A percentile compares a stretch with the other conserved stretches of the same genome.
These are phyloP conservation scores for Rhinocladiella similis DNA, from an alignment of 2,329 filamentous ascomycete species.

Conservation along the genomic window DNA sequence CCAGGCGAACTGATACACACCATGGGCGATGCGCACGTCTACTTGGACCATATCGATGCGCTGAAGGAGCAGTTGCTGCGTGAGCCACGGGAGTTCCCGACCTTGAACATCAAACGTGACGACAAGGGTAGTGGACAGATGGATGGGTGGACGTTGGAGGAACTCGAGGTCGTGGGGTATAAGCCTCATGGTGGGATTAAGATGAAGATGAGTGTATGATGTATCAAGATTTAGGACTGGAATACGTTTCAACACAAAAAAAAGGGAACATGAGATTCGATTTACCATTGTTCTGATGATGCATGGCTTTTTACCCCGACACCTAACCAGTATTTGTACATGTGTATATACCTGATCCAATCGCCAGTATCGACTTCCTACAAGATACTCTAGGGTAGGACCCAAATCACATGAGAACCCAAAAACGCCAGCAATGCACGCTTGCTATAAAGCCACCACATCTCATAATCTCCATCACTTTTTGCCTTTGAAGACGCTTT, in stretches of 20 bases:
- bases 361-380: no score
- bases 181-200: conserved; percentile 86
- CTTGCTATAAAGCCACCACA: conserved; percentile 12
- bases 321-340: no score
- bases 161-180: conserved; percentile 86
- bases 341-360: no score
- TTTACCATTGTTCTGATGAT: no score
- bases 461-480: neutral
- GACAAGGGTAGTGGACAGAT: conserved; percentile 78
- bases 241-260: no score
- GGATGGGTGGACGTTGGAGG: conserved; percentile 85
- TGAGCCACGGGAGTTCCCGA: conserved; percentile 79
- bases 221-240: neutral
- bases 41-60: conserved; percentile 88
- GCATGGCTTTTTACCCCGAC: no score
- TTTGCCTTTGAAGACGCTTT: no score
- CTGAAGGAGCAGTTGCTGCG: conserved; percentile 76
- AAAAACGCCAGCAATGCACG: conserved; percentile 13
- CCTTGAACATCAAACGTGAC: conserved; percentile 69
- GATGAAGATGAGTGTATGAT: conserved; percentile 96
- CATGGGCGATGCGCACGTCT: conserved; percentile 98
- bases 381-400: no score
- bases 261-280: no score
- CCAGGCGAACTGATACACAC: conserved; percentile 89
- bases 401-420: no score